Base-by-base conservation (phyloP, 768 basidiomycete species). In the Serpula lacrymans region DNA sequence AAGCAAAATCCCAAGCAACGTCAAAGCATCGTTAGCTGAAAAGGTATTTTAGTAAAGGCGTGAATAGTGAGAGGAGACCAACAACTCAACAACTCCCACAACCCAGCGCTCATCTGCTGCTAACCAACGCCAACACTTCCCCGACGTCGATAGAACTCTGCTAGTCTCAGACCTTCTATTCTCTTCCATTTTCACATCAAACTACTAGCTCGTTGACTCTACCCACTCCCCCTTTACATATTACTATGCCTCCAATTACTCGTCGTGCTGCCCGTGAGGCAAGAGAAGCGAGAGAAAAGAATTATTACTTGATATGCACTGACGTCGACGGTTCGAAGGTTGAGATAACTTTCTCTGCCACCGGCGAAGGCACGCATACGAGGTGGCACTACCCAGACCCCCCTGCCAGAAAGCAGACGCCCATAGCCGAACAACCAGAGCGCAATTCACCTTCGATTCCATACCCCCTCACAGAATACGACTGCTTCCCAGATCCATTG, bases 151-250 rank as follows among this genome's bases (percentile, higher is more conserved):
- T n/a, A n/a, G n/a, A n/a, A n/a, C n/a, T n/a, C n/a, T n/a, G n/a
- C n/a, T n/a, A n/a, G 12, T 14, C 7, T 37, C 17, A 10, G 22
- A 37, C 28, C 13, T 3, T 20, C 24, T 20, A 9, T 8, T 28
- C 22, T 23, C 11, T 25, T 23, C 29, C 20, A 27, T 28, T 22
- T 22, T 28, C 6, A 43, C 28, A 26, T 4, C 2, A 13, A 43
- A 13, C 17, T 39, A 24, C 46, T 30, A 6, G 7, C 21, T n/a
- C n/a, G n/a, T n/a, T 5, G 6, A 44, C 39, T 2, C 22, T 35
- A 26, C 31, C 8, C 21, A 60, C 60, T 58, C 43, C 58, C n/a
- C 59, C 58, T 18, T 7, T 29, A 4, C n/a, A n/a, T n/a, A n/a
- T n/a, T n/a, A 43, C 33, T 24, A 46, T 29, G 33, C 12, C 18